Evolutionary conservation across 2,329 filamentous ascomycete species (phyloP), one percentile per base, ranked within the genome.

Genomic region (Claviceps sp.): DNA sequence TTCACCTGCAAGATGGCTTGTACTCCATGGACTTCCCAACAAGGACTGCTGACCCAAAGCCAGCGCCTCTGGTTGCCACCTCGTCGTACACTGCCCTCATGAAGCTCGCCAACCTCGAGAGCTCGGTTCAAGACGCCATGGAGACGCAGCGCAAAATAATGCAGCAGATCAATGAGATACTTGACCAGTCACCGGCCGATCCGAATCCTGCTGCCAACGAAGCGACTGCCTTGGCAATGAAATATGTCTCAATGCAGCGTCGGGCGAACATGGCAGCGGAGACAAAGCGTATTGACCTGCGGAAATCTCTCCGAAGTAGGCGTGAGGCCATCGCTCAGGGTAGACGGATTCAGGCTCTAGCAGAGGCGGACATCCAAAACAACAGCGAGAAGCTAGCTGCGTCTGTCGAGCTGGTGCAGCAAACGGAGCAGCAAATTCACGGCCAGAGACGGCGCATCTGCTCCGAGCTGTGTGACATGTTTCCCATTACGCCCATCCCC

Each of bases 381-480:
- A 83, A 80, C 7, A 70, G 73, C 47, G 70, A 77, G 38, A 80
- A 82, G 57, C 70, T 91, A 37, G 64, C 70, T 0, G 69, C 77
- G 1, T 81, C 80, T 13, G 73, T 73, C 39, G 67, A 71, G 5
- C 70, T 84, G 1, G 67, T 85, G 1, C 71, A 73, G 4, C 68
- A 75, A 47, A 82, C 78, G 0, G 73, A 74, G 43, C 81, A 84
- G 49, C 79, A 82, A 19, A 85, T 89, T n/a, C 81, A 77, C 53
- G 88, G 86, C n/a, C 93, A 97, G 66, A 80, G 90, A 22, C 81
- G 90, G 14, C 84, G 93, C 39, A 87, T 97, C 52, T 90, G 89
- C 65, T 84, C 93, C 58, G 89, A 95, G 57, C 73, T 98, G 0
- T 72, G 81, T 13, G 71, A 73, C 26, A 87, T 96, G 52, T 96